phyloP scores from a whole-genome alignment of 305 asterid genomes.

The Petunia hybrid region DNA sequence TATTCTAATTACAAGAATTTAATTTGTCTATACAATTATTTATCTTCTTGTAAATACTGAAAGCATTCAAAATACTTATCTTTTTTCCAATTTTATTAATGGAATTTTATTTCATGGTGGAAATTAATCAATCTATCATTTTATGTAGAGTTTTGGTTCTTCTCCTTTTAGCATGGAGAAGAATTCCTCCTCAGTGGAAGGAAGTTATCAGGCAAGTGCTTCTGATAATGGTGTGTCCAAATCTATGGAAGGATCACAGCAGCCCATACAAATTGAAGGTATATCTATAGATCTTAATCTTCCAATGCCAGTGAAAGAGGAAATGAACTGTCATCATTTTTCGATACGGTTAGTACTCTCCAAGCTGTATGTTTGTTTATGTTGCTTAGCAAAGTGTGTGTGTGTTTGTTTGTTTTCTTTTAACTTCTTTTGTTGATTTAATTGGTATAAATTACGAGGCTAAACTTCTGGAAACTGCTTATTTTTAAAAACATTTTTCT shows the following conservation, averaged over 20 bases:
- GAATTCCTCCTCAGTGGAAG: constrained; percentile 44
- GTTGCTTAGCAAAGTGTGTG: not conserved
- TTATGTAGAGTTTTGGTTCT: constrained; percentile 28
- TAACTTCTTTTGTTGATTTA: not conserved
- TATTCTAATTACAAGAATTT: not conserved
- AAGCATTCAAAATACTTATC: too few species aligned
- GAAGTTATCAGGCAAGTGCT: too few species aligned
- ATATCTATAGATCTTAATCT: constrained; percentile 58
- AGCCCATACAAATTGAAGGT: constrained; percentile 55
- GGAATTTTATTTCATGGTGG: constrained; percentile 37
- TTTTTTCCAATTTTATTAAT: not conserved
- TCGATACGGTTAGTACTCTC: constrained; percentile 77
- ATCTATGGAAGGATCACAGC: constrained; percentile 51
- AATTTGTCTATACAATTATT: not conserved
- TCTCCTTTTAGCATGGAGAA: constrained; percentile 50
- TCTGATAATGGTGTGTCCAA: constrained; percentile 41
- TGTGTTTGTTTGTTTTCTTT: not conserved
- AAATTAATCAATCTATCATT: constrained; percentile 18
- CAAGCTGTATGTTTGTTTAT: constrained; percentile 15
- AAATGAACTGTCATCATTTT: constrained; percentile 57
- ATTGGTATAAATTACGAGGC: not conserved
- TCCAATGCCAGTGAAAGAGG: constrained; percentile 43
- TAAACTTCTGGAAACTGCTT: too few species aligned
- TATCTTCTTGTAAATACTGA: not conserved
- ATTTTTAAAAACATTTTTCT: not conserved